These are phyloP conservation scores for Cladosporium sp. DNA, from an alignment of 2,329 filamentous ascomycete genomes.

Conservation along the genomic window DNA sequence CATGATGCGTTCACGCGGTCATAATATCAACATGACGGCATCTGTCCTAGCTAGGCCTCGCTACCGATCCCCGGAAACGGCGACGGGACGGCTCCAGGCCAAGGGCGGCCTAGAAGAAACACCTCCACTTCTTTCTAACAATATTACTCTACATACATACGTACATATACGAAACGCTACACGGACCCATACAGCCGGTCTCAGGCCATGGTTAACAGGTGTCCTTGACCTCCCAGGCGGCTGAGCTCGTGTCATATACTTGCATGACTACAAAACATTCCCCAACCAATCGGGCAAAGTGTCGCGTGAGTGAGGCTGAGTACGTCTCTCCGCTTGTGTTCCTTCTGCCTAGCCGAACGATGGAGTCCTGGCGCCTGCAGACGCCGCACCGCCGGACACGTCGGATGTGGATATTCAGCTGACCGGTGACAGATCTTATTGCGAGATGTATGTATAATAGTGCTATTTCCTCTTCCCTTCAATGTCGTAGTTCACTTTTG, in stretches of 20 bases:
- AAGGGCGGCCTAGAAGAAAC: background rate
- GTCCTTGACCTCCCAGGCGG: background rate
- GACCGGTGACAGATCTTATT: background rate
- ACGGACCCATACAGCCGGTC: background rate
- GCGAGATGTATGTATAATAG: background rate
- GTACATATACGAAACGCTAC: background rate
- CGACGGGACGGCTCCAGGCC: background rate
- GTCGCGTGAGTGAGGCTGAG: conserved; percentile 2
- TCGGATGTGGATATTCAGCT: conserved; percentile 5
- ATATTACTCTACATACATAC: background rate
- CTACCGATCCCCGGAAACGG: conserved; percentile 7
- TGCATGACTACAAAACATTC: background rate
- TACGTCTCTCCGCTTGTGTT: background rate
- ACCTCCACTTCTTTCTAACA: background rate
- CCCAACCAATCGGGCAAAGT: conserved; percentile 4
- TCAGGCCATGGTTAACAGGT: background rate
- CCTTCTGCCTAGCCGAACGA: background rate
- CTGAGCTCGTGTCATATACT: background rate
- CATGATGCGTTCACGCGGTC: conserved; percentile 15
- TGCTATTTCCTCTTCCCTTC: background rate
- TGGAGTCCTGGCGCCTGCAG: background rate
- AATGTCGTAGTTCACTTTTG: background rate
- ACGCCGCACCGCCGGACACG: background rate
- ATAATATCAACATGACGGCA: conserved; percentile 4
- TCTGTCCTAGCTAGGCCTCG: background rate